Evolutionary conservation across 2,329 filamentous ascomycete genomes (phyloP), one percentile per base, ranked within the genome.

Genomic region (Beauveria pseudobassiana): DNA sequence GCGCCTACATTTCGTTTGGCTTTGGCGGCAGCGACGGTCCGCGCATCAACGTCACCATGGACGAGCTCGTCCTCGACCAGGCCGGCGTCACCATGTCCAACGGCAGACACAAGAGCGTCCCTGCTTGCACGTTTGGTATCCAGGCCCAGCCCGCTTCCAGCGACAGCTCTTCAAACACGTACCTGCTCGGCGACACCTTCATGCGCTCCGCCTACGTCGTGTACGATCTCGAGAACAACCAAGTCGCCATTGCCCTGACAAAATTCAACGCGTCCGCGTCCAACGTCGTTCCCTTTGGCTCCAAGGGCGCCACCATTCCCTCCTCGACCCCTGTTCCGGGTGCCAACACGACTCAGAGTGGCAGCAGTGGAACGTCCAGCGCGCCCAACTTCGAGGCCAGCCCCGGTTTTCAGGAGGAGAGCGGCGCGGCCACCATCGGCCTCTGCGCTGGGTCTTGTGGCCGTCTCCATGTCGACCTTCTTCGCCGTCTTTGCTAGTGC

Each of bases 191-290:
- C 49, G 83, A 84, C 66, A 82, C 80, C 0, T 86, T 86, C 68
- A 71, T 86, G 38, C 79, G 83, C 59, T 85, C 82, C 1, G 83
- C 82, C 1, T 86, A 85, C 64, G 80, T 85, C 6, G 82, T 85
- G 8, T 86, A 84, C 64, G 83, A 86, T 64, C 72, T 85, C 22
- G 76, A 79, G 56, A 85, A 85, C 70, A 81, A 84, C 68, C 74
- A 85, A 67, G 75, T 86, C 61, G 82, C 69, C 20, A 71, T 86
- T 22, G 83, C 82, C 4, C 73, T 76, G 18, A 84, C 83, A 12
- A 75, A 82, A 63, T 84, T 85, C 70, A 84, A 83, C 69, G 74
- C 80, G 1, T 82, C 80, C 1, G 66, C 71, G 8, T 77, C 76
- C 46, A 79, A 82, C 61, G 72, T 84, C 34, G 75, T 82, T 1